Conservation (phyloP, 306 rosid genomes). For the Dryas drummondii region DNA sequence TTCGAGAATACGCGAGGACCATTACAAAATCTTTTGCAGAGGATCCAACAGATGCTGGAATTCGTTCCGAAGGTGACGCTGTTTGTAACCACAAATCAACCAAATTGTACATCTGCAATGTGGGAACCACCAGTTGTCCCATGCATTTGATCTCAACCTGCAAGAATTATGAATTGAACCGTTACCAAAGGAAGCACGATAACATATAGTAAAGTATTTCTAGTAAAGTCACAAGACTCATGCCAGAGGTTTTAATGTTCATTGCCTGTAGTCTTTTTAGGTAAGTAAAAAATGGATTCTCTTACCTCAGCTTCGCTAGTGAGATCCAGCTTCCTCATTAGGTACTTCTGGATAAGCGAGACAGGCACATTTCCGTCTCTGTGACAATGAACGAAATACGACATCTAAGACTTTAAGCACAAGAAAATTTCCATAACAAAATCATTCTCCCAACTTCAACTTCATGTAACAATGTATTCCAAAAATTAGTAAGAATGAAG, state of each 20-base stretch:
- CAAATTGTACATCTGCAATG: conserved; percentile 59
- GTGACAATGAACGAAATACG: conserved; percentile 24
- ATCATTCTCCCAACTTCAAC: not conserved
- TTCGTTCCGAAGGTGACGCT: conserved; percentile 48
- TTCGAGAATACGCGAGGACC: conserved; percentile 80
- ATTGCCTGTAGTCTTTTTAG: not conserved
- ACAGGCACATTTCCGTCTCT: conserved; percentile 70
- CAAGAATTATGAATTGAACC: conserved; percentile 8
- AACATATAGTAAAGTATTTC: not conserved
- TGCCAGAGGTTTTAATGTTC: not conserved
- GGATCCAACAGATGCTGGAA: conserved; percentile 71
- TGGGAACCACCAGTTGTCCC: conserved; percentile 84
- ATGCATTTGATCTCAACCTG: conserved; percentile 91
- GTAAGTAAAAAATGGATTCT: not conserved
- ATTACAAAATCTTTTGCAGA: conserved; percentile 89
- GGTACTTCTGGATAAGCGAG: conserved; percentile 58
- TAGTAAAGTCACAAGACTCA: not conserved
- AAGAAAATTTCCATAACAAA: not conserved
- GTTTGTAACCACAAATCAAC: conserved; percentile 84
- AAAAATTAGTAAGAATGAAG: not conserved
- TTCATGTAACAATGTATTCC: not conserved
- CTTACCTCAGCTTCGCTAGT: conserved; percentile 69
- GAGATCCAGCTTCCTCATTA: conserved; percentile 64
- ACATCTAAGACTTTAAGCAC: conserved; percentile 15
- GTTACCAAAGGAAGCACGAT: not conserved